A percentile compares a stretch with the other conserved stretches of the same genome.
Conservation (phyloP, 768 basidiomycete species). For the Suillus cothurnatus region DNA sequence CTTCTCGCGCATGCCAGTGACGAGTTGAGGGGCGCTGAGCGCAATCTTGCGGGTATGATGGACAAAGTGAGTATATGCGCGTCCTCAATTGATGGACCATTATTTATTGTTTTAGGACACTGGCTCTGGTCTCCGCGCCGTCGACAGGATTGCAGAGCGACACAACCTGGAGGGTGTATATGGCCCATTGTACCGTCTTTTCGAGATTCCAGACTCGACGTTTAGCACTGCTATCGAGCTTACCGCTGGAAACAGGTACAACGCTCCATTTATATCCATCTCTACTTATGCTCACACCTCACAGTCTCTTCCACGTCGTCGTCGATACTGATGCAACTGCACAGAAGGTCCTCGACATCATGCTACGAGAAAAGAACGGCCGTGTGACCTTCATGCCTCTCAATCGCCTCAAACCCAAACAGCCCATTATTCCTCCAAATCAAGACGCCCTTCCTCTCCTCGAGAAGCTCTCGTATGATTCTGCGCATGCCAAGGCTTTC, state of each 20-base stretch:
- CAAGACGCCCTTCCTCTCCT: slow-evolving; percentile 82
- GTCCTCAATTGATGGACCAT: not conserved
- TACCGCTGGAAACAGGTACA: slow-evolving; percentile 92
- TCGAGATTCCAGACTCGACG: slow-evolving; percentile 83
- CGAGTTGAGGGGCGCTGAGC: slow-evolving; percentile 80
- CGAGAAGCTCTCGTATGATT: slow-evolving; percentile 78
- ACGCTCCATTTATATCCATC: not conserved
- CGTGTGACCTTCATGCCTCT: slow-evolving; percentile 99
- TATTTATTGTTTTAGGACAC: slow-evolving; percentile 66
- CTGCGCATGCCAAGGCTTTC: slow-evolving; percentile 76
- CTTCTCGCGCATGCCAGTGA: slow-evolving; percentile 75
- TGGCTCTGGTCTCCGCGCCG: slow-evolving; percentile 81
- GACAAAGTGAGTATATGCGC: slow-evolving; percentile 66
- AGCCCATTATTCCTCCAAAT: slow-evolving; percentile 60
- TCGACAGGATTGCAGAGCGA: slow-evolving; percentile 80
- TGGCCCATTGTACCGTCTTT: slow-evolving; percentile 92
- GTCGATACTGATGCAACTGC: slow-evolving; percentile 97
- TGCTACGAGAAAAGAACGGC: slow-evolving; percentile 92
- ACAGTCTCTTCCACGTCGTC: slow-evolving; percentile 93
- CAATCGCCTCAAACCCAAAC: slow-evolving; percentile 87
- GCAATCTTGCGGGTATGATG: slow-evolving; percentile 87
- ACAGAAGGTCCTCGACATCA: slow-evolving; percentile 85
- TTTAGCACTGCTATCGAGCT: slow-evolving; percentile 94
- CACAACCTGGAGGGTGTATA: slow-evolving; percentile 82
- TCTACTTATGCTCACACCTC: slow-evolving; percentile 14